Evolutionary conservation across 768 basidiomycete species (phyloP).

Genomic region (Wakefieldia striispora): DNA sequence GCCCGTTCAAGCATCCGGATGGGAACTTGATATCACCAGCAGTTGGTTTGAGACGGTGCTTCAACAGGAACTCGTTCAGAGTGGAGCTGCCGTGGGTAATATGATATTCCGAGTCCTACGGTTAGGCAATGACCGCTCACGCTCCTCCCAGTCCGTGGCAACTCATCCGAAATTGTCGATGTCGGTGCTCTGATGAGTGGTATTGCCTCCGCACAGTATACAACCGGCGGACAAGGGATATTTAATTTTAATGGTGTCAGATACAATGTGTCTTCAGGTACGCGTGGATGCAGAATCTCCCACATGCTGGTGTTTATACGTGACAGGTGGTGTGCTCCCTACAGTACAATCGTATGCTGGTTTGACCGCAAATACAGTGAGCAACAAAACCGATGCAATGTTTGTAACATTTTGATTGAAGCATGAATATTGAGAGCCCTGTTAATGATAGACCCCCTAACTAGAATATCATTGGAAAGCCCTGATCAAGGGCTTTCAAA

Average conservation of each 20-base stretch:
- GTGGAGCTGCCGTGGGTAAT: conserved; percentile 1
- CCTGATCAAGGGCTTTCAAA: too few species aligned
- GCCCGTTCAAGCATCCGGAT: not conserved
- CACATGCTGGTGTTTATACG: not conserved
- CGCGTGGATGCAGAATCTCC: not conserved
- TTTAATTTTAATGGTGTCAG: conserved; percentile 15
- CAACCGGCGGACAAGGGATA: conserved; percentile 5
- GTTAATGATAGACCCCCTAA: too few species aligned
- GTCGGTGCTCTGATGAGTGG: conserved; percentile 13
- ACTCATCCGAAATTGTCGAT: conserved; percentile 15
- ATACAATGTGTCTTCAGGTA: conserved; percentile 18
- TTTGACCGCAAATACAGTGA: too few species aligned
- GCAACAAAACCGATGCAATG: too few species aligned
- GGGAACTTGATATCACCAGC: conserved; percentile 10
- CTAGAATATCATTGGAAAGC: too few species aligned
- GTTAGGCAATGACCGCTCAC: not conserved
- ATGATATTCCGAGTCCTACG: not conserved
- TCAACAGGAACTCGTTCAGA: not conserved
- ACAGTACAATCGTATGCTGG: not conserved
- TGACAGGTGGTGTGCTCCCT: conserved; percentile 11
- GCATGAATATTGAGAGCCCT: too few species aligned
- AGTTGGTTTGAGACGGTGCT: not conserved
- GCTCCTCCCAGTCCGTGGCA: conserved; percentile 4
- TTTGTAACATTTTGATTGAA: too few species aligned
- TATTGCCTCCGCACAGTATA: conserved; percentile 10